These are phyloP conservation scores for Pezicula carpinea DNA, from an alignment of 2,329 filamentous ascomycete genomes.

Conservation along the genomic window DNA sequence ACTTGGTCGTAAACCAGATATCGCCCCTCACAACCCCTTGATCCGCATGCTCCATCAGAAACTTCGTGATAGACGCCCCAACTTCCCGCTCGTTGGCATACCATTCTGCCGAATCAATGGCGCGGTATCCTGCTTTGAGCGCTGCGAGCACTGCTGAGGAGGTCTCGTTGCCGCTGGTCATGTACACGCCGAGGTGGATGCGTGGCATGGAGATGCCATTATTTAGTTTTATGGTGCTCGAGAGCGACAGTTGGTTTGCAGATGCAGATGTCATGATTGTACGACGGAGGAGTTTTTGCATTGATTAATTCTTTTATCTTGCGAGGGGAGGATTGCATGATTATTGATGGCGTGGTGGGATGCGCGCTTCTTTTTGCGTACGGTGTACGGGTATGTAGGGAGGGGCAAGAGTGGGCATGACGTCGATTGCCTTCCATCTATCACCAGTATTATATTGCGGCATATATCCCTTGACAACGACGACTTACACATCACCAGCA, in stretches of 20 bases:
- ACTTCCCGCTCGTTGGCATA: constrained; percentile 67
- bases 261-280: not conserved
- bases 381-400: not conserved
- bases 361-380: not conserved
- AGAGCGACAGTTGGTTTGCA: constrained; percentile 8
- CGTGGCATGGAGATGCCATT: constrained; percentile 65
- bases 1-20: constrained; percentile 77
- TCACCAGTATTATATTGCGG: too few species aligned
- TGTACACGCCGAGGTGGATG: constrained; percentile 71
- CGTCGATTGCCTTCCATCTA: too few species aligned
- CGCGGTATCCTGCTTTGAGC: constrained; percentile 47
- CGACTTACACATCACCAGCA: too few species aligned
- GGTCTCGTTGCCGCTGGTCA: constrained; percentile 60
- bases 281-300: not conserved
- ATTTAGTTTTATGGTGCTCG: constrained; percentile 43
- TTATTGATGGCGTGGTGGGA: not conserved
- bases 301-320: too few species aligned
- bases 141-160: constrained; percentile 43
- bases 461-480: too few species aligned
- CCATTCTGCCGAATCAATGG: constrained; percentile 50
- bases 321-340: too few species aligned
- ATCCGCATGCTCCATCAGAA: constrained; percentile 44
- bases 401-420: not conserved
- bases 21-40: constrained; percentile 57
- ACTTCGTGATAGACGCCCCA: constrained; percentile 59